These are phyloP conservation scores for Capsella bursapastoris DNA, from an alignment of 345 rosid species.

Conservation along the genomic window DNA sequence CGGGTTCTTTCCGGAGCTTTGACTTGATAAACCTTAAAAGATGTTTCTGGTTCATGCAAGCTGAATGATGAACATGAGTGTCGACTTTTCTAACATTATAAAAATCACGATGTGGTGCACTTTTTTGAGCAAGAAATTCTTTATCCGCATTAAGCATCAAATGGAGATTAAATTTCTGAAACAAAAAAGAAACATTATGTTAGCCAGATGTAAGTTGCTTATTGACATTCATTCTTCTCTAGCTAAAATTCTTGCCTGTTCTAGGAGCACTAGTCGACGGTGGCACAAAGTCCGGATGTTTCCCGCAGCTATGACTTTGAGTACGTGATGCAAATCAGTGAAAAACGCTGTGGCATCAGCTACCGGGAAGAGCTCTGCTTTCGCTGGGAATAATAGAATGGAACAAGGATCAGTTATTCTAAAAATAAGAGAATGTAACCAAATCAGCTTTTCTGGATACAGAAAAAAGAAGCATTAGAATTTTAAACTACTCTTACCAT, in stretches of 20 bases:
- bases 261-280: constrained; percentile 91
- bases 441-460: constrained; percentile 9
- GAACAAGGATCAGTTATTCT: background rate
- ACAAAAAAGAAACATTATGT: constrained; percentile 5
- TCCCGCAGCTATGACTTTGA: constrained; percentile 87
- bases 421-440: constrained; percentile 2
- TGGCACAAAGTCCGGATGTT: constrained; percentile 93
- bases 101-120: constrained; percentile 99
- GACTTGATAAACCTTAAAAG: constrained; percentile 98
- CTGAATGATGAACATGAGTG: constrained; percentile 98
- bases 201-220: constrained; percentile 32
- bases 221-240: background rate
- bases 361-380: constrained; percentile 84
- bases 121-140: constrained; percentile 98
- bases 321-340: constrained; percentile 86
- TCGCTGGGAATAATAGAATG: constrained; percentile 51
- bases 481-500: constrained; percentile 56
- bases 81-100: constrained; percentile 99
- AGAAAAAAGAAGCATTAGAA: background rate
- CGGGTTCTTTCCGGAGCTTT: constrained; percentile 94
- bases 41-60: constrained; percentile 99
- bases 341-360: constrained; percentile 91
- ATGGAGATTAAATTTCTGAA: constrained; percentile 97
- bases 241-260: constrained; percentile 64
- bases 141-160: constrained; percentile 98